Percentiles rank a stretch among this genome's conserved stretches.
Evolutionary conservation across 2,329 filamentous ascomycete species (phyloP).

Genomic region (Geoglossum cookeanum): DNA sequence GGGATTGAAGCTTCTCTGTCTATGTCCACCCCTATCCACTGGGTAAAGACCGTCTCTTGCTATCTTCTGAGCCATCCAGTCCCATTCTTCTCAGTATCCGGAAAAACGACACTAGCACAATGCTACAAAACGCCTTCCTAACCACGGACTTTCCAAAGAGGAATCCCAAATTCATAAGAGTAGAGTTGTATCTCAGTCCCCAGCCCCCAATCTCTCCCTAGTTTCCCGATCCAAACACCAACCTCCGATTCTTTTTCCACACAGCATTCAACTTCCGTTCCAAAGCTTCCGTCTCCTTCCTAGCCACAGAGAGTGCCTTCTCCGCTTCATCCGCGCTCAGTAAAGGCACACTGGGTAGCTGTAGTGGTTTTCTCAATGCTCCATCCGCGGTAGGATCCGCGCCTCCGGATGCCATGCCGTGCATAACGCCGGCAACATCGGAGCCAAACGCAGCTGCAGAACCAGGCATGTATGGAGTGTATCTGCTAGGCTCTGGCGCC

Average conservation of each 20-base stretch:
- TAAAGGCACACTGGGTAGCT: constrained; percentile 23
- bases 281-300: constrained; percentile 40
- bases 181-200: background rate
- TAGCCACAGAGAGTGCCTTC: constrained; percentile 28
- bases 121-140: too few relatives aligned
- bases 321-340: constrained; percentile 39
- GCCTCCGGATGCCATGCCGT: background rate
- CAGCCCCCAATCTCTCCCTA: background rate
- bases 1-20: too few relatives aligned
- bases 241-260: constrained; percentile 38
- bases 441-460: background rate
- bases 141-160: too few relatives aligned
- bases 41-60: too few relatives aligned
- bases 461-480: background rate
- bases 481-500: background rate
- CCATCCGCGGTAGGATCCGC: background rate
- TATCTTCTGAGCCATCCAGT: too few relatives aligned
- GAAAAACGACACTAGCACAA: too few relatives aligned
- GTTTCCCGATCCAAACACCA: constrained; percentile 19
- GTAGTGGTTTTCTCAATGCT: background rate
- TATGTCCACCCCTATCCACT: too few relatives aligned
- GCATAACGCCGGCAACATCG: background rate
- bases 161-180: too few relatives aligned
- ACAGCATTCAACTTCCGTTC: constrained; percentile 42
- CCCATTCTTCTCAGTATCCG: too few relatives aligned